These are phyloP conservation scores for Withania somnifera DNA, from an alignment of 305 asterid species.

Conservation along the genomic window DNA sequence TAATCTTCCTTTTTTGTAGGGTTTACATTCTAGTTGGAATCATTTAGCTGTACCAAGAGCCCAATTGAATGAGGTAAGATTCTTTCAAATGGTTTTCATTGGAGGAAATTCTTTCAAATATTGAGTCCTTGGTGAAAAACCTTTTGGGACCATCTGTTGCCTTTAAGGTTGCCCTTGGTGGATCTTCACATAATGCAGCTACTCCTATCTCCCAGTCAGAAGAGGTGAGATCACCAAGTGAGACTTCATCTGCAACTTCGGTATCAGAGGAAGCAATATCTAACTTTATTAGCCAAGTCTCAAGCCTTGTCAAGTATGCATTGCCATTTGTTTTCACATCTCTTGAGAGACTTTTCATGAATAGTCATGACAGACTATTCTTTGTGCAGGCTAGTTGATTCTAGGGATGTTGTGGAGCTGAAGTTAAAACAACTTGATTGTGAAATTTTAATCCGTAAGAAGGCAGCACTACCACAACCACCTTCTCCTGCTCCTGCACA, in stretches of 20 bases:
- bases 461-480: conserved; percentile 71
- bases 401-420: conserved; percentile 74
- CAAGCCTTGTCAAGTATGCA: conserved; percentile 58
- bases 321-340: conserved; percentile 8
- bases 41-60: conserved; percentile 36
- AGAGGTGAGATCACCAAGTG: conserved; percentile 33
- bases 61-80: conserved; percentile 53
- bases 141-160: conserved; percentile 30
- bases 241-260: conserved; percentile 24
- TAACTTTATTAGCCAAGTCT: conserved; percentile 56
- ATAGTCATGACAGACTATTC: background rate
- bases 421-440: conserved; percentile 59
- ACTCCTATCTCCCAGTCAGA: conserved; percentile 29
- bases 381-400: conserved; percentile 65
- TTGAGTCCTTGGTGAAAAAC: conserved; percentile 17
- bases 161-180: conserved; percentile 57
- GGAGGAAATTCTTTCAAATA: conserved; percentile 14
- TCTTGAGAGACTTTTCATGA: background rate
- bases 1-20: conserved; percentile 22
- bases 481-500: conserved; percentile 48
- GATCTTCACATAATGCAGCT: conserved; percentile 31
- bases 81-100: conserved; percentile 14
- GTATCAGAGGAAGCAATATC: conserved; percentile 60
- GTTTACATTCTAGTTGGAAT: conserved; percentile 39
- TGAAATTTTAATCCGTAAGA: conserved; percentile 66